Conservation (phyloP, 306 rosid genomes). For the Cucurbita ficifolia region DNA sequence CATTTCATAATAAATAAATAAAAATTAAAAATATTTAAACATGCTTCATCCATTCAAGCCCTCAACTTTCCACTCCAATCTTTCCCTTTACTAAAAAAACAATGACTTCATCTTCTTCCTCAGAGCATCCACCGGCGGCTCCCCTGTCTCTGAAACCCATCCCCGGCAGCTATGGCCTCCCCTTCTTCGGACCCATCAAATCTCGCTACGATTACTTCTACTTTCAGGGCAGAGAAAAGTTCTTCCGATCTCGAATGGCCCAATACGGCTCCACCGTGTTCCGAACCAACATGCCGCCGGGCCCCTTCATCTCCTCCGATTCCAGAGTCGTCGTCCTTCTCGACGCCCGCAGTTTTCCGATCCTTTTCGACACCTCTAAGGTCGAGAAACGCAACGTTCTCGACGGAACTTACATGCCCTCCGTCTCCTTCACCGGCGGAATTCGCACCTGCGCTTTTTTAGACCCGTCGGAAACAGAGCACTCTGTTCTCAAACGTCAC, state of each 20-base stretch:
- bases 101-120: slow-evolving; percentile 2
- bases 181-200: slow-evolving; percentile 37
- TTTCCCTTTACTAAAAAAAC: background rate
- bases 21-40: too few relatives aligned
- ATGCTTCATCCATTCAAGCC: background rate
- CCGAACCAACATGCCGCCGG: slow-evolving; percentile 70
- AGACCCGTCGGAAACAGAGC: slow-evolving; percentile 46
- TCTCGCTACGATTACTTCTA: slow-evolving; percentile 55
- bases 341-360: slow-evolving; percentile 43
- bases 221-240: slow-evolving; percentile 40
- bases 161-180: slow-evolving; percentile 49
- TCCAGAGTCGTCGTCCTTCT: slow-evolving; percentile 38
- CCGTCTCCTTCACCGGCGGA: slow-evolving; percentile 52
- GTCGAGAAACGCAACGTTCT: slow-evolving; percentile 47
- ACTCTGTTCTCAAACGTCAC: slow-evolving; percentile 26
- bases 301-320: slow-evolving; percentile 42
- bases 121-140: background rate
- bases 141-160: slow-evolving; percentile 27
- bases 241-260: slow-evolving; percentile 32
- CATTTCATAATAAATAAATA: too few relatives aligned
- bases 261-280: slow-evolving; percentile 45
- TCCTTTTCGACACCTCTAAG: slow-evolving; percentile 40
- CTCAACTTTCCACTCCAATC: background rate
- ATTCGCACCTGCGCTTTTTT: slow-evolving; percentile 47
- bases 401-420: slow-evolving; percentile 77